Evolutionary conservation across 495 filamentous ascomycete species (phyloP), one percentile per base, ranked within the genome.

Genomic region (Neurospora sp.): DNA sequence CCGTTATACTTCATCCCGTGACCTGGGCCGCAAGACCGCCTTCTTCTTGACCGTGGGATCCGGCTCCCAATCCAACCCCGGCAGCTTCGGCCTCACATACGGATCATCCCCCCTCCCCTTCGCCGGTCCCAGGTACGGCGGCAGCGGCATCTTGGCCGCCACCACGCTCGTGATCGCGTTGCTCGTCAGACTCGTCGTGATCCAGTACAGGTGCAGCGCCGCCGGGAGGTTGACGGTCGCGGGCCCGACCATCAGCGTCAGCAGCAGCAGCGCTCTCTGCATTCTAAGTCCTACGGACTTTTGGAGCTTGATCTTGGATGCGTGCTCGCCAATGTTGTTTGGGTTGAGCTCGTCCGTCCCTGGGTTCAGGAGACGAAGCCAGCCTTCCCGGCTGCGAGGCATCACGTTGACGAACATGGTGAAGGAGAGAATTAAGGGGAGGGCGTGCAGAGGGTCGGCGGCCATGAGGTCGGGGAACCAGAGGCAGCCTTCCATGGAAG

Each of bases 381-480:
- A 65, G 12, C 53, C 53, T 35, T 70, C 59, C 20, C 7, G 10
- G 70, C 17, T 2, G 22, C 74, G 76, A 0, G 82, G 80, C 35
- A 81, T 53, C 1, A 87, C 61, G 74, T 87, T 87, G 6, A 76
- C 70, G 27, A 88, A 77, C 7, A 90, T 72, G 27, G 82, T 70
- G 8, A 77, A 82, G 2, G 86, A 88, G 17, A 94, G 81, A 0
- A 86, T 74, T 17, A 87, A 73, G 0, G 94, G 92, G 1, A 98
- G 85, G 27, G 89, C 74, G n/a, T 89, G 83, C 35, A 86, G 86
- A 1, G 92, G 87, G 78, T 98, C 94, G 31, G 90, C 83, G 7
- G 82, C 84, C 16, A 90, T 83, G 6, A 98, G 87, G 80, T 97
- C 87, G 4, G 87, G 85, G 78, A 96, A 94, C 93, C 94, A 98